Evolutionary conservation across 2,329 filamentous ascomycete genomes (phyloP).

Genomic region (Cercospora nicotianae): DNA sequence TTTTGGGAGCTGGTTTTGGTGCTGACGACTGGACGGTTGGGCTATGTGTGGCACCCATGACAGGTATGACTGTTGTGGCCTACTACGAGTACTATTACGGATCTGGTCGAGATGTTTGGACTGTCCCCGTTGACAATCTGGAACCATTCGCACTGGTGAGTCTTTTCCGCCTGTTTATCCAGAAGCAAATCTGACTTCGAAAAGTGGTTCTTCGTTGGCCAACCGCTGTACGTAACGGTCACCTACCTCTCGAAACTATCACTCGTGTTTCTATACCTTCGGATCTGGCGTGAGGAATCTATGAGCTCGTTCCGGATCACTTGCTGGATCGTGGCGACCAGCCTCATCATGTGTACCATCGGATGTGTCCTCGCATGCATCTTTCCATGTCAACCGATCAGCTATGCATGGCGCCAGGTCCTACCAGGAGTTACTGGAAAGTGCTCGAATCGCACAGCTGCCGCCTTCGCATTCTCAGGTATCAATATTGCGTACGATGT

Average conservation of each 20-base stretch:
- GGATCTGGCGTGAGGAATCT: slow-evolving; percentile 3
- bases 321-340: slow-evolving; percentile 9
- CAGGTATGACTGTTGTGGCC: slow-evolving; percentile 9
- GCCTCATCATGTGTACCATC: slow-evolving; percentile 8
- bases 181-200: too few relatives aligned
- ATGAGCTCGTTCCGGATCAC: slow-evolving; percentile 13
- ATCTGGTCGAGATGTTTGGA: slow-evolving; percentile 11
- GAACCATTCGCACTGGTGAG: slow-evolving; percentile 6
- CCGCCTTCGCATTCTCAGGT: slow-evolving; percentile 14
- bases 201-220: slow-evolving; percentile 19
- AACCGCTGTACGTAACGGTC: slow-evolving; percentile 16
- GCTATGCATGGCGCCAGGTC: slow-evolving; percentile 15
- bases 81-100: slow-evolving; percentile 9
- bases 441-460: slow-evolving; percentile 16
- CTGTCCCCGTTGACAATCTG: not conserved
- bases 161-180: too few relatives aligned
- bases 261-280: slow-evolving; percentile 19
- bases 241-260: slow-evolving; percentile 20
- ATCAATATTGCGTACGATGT: slow-evolving; percentile 18
- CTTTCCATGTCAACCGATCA: slow-evolving; percentile 17
- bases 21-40: slow-evolving; percentile 8
- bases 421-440: slow-evolving; percentile 9
- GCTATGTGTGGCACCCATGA: not conserved
- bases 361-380: slow-evolving; percentile 13
- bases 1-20: slow-evolving; percentile 8